Base-by-base conservation (phyloP, 257 asterid genomes). In the Solanum chiquidenum region DNA sequence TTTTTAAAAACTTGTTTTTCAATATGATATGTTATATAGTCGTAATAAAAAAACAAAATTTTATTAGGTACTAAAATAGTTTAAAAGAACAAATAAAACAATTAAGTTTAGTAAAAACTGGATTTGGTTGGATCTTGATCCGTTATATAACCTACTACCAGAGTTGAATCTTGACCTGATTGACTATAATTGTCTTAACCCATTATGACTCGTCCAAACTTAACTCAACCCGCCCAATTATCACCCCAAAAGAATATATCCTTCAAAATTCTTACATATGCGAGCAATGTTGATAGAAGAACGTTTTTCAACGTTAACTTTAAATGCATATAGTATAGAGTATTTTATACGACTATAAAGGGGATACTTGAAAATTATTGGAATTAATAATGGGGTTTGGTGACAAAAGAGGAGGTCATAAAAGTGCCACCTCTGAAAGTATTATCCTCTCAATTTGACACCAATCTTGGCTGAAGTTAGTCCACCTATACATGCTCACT, bases 211-310 rank as follows among this genome's bases (percentile, higher is more conserved):
- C 9, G 1, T 2, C 9, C 60, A 49, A 49, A 49, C 23, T 14
- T 14, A 49, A 49, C 60, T 16, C 21, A 49, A 49, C 23, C 8
- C 23, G 0, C 0, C 21, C 60, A 49, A 6, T 16, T 49, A 14
- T 49, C 7, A 6, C 8, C 60, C 23, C 0, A 49, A 2, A 49
- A 5, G 0, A 49, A 16, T 14, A 5, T 0, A 27, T 66, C 18
- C 5, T 66, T 12, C 74, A 66, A 66, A 66, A 31, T 66, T 66
- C 20, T 66, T 62, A 62, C 71, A n/a, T 64, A 9, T 11, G 14
- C 12, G 16, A 44, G 7, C 29, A 23, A 62, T 49, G n/a, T 64
- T n/a, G 71, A 64, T n/a, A 23, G 20, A 14, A 14, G 21, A 25
- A 0, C 74, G 1, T 66, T 64, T 64, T 64, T 25, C 72, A 64